A percentile compares a stretch with the other conserved stretches of the same genome.
phyloP scores from a whole-genome alignment of 2,329 filamentous ascomycete species.

The Diaporthe destruens region DNA sequence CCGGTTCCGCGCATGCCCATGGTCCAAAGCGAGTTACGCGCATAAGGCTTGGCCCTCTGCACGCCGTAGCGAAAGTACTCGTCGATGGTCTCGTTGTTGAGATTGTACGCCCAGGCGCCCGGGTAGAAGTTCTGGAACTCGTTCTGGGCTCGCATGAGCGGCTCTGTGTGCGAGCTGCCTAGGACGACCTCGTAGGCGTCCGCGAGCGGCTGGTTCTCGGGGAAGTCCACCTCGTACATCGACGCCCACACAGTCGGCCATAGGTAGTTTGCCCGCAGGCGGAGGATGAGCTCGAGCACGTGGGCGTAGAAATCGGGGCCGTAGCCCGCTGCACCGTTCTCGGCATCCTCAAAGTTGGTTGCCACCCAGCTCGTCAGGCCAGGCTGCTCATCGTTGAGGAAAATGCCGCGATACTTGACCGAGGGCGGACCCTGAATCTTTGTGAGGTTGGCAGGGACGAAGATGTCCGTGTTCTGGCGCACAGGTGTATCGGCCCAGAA shows the following conservation, averaged over 20 bases:
- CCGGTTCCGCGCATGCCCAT: constrained; percentile 78
- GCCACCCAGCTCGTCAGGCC: constrained; percentile 75
- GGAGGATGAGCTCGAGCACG: constrained; percentile 78
- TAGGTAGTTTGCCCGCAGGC: constrained; percentile 79
- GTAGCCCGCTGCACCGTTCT: constrained; percentile 60
- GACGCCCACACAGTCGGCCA: constrained; percentile 77
- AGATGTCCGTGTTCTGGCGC: constrained; percentile 65
- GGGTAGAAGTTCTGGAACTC: constrained; percentile 66
- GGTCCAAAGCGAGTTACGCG: constrained; percentile 74
- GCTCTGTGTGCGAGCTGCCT: constrained; percentile 80
- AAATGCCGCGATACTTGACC: constrained; percentile 77
- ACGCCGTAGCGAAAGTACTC: constrained; percentile 78
- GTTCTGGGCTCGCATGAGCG: constrained; percentile 73
- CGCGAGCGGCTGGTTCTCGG: constrained; percentile 74
- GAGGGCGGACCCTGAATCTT: constrained; percentile 71
- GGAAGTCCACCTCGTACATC: constrained; percentile 80
- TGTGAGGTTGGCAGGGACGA: constrained; percentile 57
- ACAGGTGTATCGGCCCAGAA: constrained; percentile 75
- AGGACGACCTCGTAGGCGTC: constrained; percentile 82
- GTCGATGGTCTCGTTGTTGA: constrained; percentile 76
- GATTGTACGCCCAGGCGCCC: constrained; percentile 77
- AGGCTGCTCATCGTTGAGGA: constrained; percentile 79
- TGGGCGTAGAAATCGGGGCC: constrained; percentile 75
- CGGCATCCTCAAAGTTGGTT: constrained; percentile 56
- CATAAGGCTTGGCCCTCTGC: constrained; percentile 73